Evolutionary conservation across 179 eudicot species (phyloP).

Genomic region (Camellia oleifera): DNA sequence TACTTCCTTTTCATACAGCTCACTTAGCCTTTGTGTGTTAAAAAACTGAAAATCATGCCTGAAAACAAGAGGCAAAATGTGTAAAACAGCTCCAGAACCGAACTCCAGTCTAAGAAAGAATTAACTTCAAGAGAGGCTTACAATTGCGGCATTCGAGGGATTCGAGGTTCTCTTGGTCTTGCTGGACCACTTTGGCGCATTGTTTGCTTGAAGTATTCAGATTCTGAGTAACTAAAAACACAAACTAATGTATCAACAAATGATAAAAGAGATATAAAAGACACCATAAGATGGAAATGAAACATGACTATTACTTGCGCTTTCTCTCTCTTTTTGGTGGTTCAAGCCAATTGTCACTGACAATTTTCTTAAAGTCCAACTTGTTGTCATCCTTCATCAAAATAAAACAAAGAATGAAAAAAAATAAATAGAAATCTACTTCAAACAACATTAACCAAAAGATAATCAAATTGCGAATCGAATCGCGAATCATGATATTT

Average conservation of each 20-base stretch:
- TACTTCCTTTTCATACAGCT: slow-evolving; percentile 96
- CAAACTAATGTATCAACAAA: not conserved
- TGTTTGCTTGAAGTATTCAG: slow-evolving; percentile 97
- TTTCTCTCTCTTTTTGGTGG: slow-evolving; percentile 96
- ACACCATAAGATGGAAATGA: not conserved
- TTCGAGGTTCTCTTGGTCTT: slow-evolving; percentile 86
- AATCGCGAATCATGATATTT: too few species aligned
- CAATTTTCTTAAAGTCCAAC: slow-evolving; percentile 89
- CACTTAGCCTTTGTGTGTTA: slow-evolving; percentile 87
- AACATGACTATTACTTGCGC: slow-evolving; percentile 65
- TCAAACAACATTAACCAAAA: slow-evolving; percentile 5
- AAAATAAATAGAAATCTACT: not conserved
- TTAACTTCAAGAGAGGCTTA: slow-evolving; percentile 30
- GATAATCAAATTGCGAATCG: not conserved
- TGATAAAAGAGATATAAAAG: not conserved
- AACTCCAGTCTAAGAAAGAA: slow-evolving; percentile 5
- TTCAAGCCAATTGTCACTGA: slow-evolving; percentile 89
- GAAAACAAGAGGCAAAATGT: slow-evolving; percentile 7
- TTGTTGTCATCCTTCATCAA: slow-evolving; percentile 76
- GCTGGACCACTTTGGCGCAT: slow-evolving; percentile 99
- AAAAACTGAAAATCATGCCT: slow-evolving; percentile 99
- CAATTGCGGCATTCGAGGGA: slow-evolving; percentile 99
- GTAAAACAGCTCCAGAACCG: slow-evolving; percentile 1
- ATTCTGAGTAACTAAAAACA: slow-evolving; percentile 74
- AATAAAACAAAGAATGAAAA: not conserved